Base-by-base conservation (phyloP, 768 basidiomycete species). In the Calocybe gangraenosa region DNA sequence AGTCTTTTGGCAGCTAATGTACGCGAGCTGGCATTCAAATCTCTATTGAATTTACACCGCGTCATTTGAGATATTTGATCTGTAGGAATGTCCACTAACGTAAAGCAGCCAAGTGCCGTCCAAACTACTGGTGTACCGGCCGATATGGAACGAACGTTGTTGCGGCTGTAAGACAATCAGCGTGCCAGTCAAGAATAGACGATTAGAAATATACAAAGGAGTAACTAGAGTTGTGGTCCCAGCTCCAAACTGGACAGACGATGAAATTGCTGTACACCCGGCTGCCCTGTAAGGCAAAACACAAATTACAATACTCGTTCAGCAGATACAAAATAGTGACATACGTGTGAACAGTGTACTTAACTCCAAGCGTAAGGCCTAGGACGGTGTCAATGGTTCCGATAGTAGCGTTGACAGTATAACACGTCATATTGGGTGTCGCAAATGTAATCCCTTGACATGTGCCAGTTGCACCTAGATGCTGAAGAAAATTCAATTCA, bases 341-440 rank as follows among this genome's bases (percentile, higher is more conserved):
- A 25, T 41, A 42, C 44, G 44, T 50, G 36, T 39, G 42, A 21
- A 50, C 20, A 1, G 37, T 25, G 18, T 50, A 46, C 22, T 42
- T 0, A 1, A 50, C 10, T 32, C 44, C 49, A 20, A 37, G 36
- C 5, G 49, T 50, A 14, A 43, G 20, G 10, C 43, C 44, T 18
- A 50, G 30, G 7, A 46, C 23, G 19, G 36, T 46, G 20, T 38
- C 44, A 17, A 50, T 28, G 28, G 40, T 23, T 28, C 25, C 25
- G 25, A 50, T 23, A 9, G 44, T 39, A 4, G 40, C 31, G 21
- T 46, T 30, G 23, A 39, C 21, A 7, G 21, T 33, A 23, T 44
- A 44, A 30, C 48, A 49, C 7, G 43, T 43, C 13, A 35, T 38
- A 18, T 14, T 31, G 25, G 35, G 21, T 3, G 40, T 37, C 15